These are phyloP conservation scores for Rhodotorula graminis DNA, from an alignment of 768 basidiomycete species.

Conservation along the genomic window DNA sequence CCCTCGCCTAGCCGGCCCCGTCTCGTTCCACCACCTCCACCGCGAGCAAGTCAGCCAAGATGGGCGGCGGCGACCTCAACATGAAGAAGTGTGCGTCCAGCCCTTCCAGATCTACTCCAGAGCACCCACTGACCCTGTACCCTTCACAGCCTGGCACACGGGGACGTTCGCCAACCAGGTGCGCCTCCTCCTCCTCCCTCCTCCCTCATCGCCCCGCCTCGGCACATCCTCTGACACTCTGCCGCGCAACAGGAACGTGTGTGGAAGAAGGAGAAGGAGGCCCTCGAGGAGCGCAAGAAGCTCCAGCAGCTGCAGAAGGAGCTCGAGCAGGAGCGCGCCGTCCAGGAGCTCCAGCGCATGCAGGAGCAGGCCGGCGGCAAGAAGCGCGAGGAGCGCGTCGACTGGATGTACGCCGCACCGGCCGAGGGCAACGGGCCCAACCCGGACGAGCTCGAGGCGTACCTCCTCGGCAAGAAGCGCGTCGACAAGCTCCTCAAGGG, in stretches of 20 bases:
- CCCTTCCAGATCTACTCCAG: not conserved
- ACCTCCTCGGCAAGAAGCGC: slow-evolving; percentile 91
- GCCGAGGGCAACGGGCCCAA: slow-evolving; percentile 82
- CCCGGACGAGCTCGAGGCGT: slow-evolving; percentile 89
- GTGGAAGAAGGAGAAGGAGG: slow-evolving; percentile 97
- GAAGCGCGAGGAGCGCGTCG: slow-evolving; percentile 86
- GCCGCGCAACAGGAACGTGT: slow-evolving; percentile 80
- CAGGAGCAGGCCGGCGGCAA: slow-evolving; percentile 86
- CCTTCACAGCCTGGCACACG: slow-evolving; percentile 31
- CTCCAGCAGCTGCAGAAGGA: slow-evolving; percentile 94
- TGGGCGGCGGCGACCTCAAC: slow-evolving; percentile 96
- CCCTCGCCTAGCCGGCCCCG: not conserved
- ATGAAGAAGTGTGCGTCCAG: slow-evolving; percentile 63
- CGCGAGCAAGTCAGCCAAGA: slow-evolving; percentile 54
- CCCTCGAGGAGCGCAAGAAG: slow-evolving; percentile 97
- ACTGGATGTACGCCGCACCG: slow-evolving; percentile 99
- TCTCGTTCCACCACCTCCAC: not conserved
- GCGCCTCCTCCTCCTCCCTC: not conserved
- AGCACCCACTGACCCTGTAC: not conserved
- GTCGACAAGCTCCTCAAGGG: slow-evolving; percentile 92
- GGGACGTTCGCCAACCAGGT: slow-evolving; percentile 36
- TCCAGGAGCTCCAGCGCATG: slow-evolving; percentile 90
- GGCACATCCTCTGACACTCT: slow-evolving; percentile 53
- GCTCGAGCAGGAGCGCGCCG: slow-evolving; percentile 91
- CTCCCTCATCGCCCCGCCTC: slow-evolving; percentile 55